Evolutionary conservation across 129 eudicot genomes (phyloP), one percentile per base, ranked within the genome.

Genomic region (Gnaphalium uliginosum): DNA sequence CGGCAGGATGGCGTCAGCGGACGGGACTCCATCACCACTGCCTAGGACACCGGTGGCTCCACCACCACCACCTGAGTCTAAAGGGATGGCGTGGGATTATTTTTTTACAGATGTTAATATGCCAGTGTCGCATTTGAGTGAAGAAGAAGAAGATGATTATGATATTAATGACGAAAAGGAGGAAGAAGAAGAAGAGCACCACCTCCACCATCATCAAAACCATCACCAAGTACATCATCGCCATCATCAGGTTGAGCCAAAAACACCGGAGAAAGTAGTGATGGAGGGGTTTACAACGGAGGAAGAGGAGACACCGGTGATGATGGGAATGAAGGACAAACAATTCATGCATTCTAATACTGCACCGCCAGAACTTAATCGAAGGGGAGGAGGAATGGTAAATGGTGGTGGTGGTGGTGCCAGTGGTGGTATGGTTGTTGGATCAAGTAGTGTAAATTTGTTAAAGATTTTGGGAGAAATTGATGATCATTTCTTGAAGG

Each of bases 401-500:
- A 56, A 22, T 13, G 79, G 82, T 69, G 85, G 68, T 14, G 48
- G 78, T 3, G 75, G 76, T 62, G 66, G 78, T 18, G 74, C 81
- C 54, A 76, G 76, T 62, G 66, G 78, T 18, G 74, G 83, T 56
- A 76, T 81, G 77, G 74, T 81, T 26, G 87, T 75, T 22, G 78
- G 85, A 66, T 73, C 72, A 18, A 66, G 85, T 58, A 81, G 86
- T 81, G 92, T 85, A 65, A 85, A 90, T 84, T 72, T 88, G 73
- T 78, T 90, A 78, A 94, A 94, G 79, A 72, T 90, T 68, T 82
- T 94, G 80, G 78, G 86, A 18, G 88, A 88, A 10, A 85, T 94
- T n/a, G 98, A 94, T 81, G 98, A 90, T 84, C 89, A 87, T 81
- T 94, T 94, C 81, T 83, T 94, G 68, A 88, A 90, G 83, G 96